Evolutionary conservation across 495 filamentous ascomycete species (phyloP), one percentile per base, ranked within the genome.

Genomic region (Amniculicola lignicola): DNA sequence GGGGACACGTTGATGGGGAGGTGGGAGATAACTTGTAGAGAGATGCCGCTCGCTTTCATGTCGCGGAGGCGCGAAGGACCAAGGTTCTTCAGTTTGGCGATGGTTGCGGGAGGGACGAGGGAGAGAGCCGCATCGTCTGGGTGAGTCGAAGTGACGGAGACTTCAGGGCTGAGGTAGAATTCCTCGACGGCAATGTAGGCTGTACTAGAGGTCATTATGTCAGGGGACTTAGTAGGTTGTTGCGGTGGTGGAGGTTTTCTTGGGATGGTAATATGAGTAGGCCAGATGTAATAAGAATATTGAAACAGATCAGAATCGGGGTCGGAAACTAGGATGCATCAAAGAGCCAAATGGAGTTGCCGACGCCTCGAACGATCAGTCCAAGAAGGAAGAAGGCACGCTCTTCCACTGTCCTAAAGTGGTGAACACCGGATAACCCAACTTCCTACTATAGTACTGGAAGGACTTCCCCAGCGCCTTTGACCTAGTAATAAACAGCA

Each of bases 181-280:
- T 85, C 82, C 68, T 84, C 82, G 29, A 83, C 78, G 12, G 82
- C 70, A 51, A 85, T 80, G 54, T 81, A 67, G 10, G 68, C 66
- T 19, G 37, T 18, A 19, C 37, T 18, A 18, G 37, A 40, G 37
- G 19, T 28, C 43, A 46, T 46, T 12, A 25, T 46, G 16, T 7
- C 7, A 25, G 6, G 37, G 37, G 19, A 40, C 6, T 10, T 9
- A 18, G 16, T 10, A 40, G n/a, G n/a, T n/a, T n/a, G n/a, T n/a
- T n/a, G n/a, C n/a, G n/a, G n/a, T n/a, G n/a, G n/a, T n/a, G n/a
- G n/a, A n/a, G n/a, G n/a, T n/a, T n/a, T n/a, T n/a, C n/a, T 40
- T 40, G 37, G 19, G 7, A 18, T 9, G 6, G 11, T 40, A 40
- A 33, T 33, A 9, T 33, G 29, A 33, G 29, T n/a, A 33, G 29